Base-by-base conservation (phyloP, 352 stramenopile species). In the Phytophthora europaea region DNA sequence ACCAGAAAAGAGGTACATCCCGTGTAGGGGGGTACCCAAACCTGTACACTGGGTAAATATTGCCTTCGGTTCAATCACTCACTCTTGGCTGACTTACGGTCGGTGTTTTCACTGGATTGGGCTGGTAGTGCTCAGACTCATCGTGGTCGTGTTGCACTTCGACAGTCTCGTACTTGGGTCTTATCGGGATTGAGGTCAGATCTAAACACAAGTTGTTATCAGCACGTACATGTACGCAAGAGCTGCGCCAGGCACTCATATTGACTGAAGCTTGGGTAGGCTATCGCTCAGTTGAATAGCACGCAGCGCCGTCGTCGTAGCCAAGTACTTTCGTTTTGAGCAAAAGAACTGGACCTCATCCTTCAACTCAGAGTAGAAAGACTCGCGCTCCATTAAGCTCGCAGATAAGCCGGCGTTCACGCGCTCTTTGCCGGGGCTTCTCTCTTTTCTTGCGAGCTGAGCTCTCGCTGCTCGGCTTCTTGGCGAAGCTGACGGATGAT, bases 401-500 rank as follows among this genome's bases (percentile, higher is more conserved):
- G 78, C 74, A 0, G 83, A 70, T 8, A 85, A 40, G 1, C 62
- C 73, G 2, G 64, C 73, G 20, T 65, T 80, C 16, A 69, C 63
- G 34, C 77, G 82, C 16, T 66, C 64, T 52, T 83, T 78, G 5
- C 62, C 72, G 3, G 82, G 64, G 26, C 72, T 82, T 13, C 61
- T 63, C 18, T 84, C 77, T 8, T 74, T 74, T 20, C 43, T 65
- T 28, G 69, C 59, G 7, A 95, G 72, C 38, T 94, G 79, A 0
- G 56, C 52, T 22, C 72, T 73, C 16, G 70, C 15, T 88, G 79
- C 4, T 87, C 72, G n/a, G 94, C 90, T 72, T 96, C 87, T 52
- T 95, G 72, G 2, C 87, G 87, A 40, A 95, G 63, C 66, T 94
- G 81, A 0, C 89, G 88, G 51, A 96, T 95, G 16, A 94, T 88